Base-by-base conservation (phyloP, 176 grass and related monocot genomes). In the Puccinellia tenuiflora region DNA sequence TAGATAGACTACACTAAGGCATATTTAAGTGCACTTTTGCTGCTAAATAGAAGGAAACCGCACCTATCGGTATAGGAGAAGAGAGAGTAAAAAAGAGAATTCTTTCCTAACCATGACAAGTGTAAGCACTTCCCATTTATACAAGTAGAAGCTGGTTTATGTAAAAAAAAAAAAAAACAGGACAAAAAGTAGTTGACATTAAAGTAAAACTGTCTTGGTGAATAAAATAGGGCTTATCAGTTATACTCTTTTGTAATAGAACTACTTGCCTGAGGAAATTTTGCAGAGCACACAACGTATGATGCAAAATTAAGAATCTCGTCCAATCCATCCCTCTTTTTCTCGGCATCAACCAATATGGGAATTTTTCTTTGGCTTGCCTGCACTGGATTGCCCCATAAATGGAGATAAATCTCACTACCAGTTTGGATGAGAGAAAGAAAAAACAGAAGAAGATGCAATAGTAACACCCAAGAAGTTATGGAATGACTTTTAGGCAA, bases 241-340 rank as follows among this genome's bases (percentile, higher is more conserved):
- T 74, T 34, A 53, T 28, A 42, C 38, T 35, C 18, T 62, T 73
- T 26, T 51, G 74, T 29, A 40, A 40, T 61, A 77, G 37, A 80
- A 83, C 53, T 80, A 42, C 25, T 79, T 88, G 86, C 95, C 81
- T 63, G 68, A 76, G 95, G 95, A 74, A 97, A 94, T 60, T 92
- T 97, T 80, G 93, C 86, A 63, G 95, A 94, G 79, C 92, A 97
- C 75, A 97, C 92, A 89, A 97, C 70, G 62, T 94, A 97, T 55
- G 92, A 85, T 76, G 95, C 88, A 75, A 90, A 79, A 52, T 92
- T 92, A 69, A 97, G 88, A 77, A 97, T 90, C 72, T 93, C 95
- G 20, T 94, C 92, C 43, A 97, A 73, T 71, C 95, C 92, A 29
- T 98, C 95, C 75, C 95, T 91, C 25, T 94, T 94, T 86, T 91